Evolutionary conservation across 768 basidiomycete species (phyloP).

Genomic region (Psilocybe sp.): DNA sequence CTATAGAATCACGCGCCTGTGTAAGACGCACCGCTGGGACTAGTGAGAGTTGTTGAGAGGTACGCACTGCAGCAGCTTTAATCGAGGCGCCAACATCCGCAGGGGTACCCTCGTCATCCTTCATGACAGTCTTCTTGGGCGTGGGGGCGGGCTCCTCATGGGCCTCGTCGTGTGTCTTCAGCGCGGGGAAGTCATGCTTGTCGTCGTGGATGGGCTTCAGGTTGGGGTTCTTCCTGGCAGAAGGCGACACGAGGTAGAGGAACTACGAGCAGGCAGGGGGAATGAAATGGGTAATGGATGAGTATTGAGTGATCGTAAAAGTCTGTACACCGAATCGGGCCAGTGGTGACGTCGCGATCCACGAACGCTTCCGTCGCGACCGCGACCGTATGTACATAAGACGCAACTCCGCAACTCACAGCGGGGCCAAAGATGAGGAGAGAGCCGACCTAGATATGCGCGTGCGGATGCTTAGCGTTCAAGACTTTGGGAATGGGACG

Average conservation of each 20-base stretch:
- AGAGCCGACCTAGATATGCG: conserved; percentile 34
- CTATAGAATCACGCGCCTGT: conserved; percentile 10
- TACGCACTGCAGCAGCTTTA: conserved; percentile 28
- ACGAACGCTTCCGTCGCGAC: no score
- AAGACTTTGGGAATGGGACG: conserved; percentile 3
- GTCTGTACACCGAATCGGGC: no score
- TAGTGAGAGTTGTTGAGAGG: neutral
- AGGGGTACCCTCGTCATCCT: conserved; percentile 38
- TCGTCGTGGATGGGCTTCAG: conserved; percentile 29
- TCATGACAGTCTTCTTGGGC: conserved; percentile 22
- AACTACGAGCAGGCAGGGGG: conserved; percentile 23
- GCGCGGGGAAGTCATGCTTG: conserved; percentile 29
- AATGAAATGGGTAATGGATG: neutral
- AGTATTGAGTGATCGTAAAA: no score
- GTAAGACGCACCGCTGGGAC: neutral
- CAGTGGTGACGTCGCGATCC: no score
- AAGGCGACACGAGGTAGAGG: conserved; percentile 40
- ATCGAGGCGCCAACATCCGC: conserved; percentile 34
- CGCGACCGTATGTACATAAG: no score
- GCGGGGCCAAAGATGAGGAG: conserved; percentile 36
- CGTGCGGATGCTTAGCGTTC: neutral
- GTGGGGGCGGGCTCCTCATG: conserved; percentile 15
- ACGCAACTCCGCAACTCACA: conserved; percentile 24
- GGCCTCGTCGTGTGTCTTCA: conserved; percentile 18
- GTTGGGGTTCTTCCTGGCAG: conserved; percentile 28